These are phyloP conservation scores for Mycena venus DNA, from an alignment of 768 basidiomycete species.

Conservation along the genomic window DNA sequence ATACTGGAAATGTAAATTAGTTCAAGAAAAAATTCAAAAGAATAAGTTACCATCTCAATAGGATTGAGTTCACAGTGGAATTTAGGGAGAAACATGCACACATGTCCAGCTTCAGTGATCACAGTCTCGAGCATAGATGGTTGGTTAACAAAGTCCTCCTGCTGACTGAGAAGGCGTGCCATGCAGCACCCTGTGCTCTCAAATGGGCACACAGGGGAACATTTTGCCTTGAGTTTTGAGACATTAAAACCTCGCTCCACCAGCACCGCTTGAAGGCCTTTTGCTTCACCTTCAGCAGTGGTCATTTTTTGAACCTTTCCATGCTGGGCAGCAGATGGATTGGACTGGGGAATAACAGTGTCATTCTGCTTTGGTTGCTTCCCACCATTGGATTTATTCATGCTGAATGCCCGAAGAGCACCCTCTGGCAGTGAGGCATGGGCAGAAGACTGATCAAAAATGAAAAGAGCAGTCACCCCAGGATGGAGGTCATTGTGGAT, in stretches of 20 bases:
- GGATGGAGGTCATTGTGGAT: background rate
- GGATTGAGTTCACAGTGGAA: slow-evolving; percentile 3
- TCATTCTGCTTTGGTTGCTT: too few species aligned
- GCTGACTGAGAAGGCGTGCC: background rate
- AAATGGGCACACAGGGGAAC: background rate
- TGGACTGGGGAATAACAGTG: too few species aligned
- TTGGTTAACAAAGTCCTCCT: background rate
- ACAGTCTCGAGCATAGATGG: background rate
- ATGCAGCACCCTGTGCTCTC: background rate
- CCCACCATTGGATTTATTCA: too few species aligned
- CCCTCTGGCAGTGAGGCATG: background rate
- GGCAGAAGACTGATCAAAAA: background rate
- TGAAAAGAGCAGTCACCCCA: background rate
- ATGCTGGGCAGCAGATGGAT: background rate
- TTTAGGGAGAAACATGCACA: background rate
- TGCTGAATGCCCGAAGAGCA: background rate
- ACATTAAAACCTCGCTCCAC: background rate
- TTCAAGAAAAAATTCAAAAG: background rate
- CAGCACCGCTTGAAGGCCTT: background rate
- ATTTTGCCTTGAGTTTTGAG: background rate
- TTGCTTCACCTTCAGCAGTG: background rate
- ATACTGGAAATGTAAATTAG: background rate
- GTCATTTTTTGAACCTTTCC: slow-evolving; percentile 4
- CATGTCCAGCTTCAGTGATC: background rate
- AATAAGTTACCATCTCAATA: background rate